Conservation (phyloP, 1,139 yeast species). For the Hyphopichia fennica region DNA sequence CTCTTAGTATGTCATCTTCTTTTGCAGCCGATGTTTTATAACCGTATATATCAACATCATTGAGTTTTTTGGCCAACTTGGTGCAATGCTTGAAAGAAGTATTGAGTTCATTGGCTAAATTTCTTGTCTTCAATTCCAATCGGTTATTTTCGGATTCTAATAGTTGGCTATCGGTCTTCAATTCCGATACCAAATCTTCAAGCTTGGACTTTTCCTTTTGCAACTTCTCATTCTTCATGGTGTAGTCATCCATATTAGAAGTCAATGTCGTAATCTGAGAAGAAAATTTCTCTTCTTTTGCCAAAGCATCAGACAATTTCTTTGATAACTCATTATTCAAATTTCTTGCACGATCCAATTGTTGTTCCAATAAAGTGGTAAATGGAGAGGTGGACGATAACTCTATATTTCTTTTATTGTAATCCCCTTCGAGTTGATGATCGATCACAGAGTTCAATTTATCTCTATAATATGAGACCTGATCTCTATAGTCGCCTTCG, state of each 20-base stretch:
- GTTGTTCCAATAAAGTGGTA: conserved; percentile 7
- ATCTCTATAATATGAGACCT: conserved; percentile 22
- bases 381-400: conserved; percentile 5
- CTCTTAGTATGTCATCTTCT: conserved; percentile 2
- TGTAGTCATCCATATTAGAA: conserved; percentile 8
- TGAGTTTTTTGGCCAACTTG: conserved; percentile 29
- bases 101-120: conserved; percentile 23
- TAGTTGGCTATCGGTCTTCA: conserved; percentile 4
- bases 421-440: conserved; percentile 31
- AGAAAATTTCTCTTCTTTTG: conserved; percentile 5
- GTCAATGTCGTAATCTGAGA: background rate
- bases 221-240: conserved; percentile 11
- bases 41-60: conserved; percentile 10
- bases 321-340: conserved; percentile 21
- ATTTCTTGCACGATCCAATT: conserved; percentile 9
- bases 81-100: conserved; percentile 29
- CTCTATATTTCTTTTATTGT: conserved; percentile 9
- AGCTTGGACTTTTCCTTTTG: conserved; percentile 12
- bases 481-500: conserved; percentile 4
- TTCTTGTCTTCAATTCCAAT: conserved; percentile 20
- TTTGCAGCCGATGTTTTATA: conserved; percentile 2
- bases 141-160: conserved; percentile 17
- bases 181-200: conserved; percentile 5
- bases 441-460: conserved; percentile 15
- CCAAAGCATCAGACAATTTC: conserved; percentile 17